A percentile compares a stretch with the other conserved stretches of the same genome.
phyloP scores from a whole-genome alignment of 1,284 basidiomycete species.

The Clitocybe nebularis region DNA sequence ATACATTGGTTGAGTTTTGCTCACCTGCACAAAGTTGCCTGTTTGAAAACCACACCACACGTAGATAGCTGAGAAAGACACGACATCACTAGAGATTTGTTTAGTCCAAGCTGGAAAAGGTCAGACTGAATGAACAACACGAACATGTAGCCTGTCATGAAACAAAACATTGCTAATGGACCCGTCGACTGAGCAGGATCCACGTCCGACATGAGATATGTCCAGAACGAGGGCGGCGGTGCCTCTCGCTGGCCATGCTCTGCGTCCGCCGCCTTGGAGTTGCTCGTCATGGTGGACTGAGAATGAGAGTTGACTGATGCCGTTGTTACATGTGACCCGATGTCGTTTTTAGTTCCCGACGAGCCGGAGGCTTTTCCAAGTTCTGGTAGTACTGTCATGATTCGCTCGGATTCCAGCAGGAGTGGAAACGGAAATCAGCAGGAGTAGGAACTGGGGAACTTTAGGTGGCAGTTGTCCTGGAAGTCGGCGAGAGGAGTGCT shows the following conservation, averaged over 20 bases:
- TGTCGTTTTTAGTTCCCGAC: too few species aligned
- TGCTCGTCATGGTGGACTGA: conserved; percentile 10
- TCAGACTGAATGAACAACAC: conserved; percentile 21
- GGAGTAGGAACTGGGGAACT: too few species aligned
- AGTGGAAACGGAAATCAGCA: too few species aligned
- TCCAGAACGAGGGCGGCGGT: conserved; percentile 24
- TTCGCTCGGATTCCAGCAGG: too few species aligned
- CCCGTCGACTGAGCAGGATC: conserved; percentile 55
- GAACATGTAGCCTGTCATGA: conserved; percentile 83
- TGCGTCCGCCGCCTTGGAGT: conserved; percentile 9
- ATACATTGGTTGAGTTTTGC: conserved; percentile 11
- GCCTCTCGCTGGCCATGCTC: conserved; percentile 11
- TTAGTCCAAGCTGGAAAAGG: not conserved
- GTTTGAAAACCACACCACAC: conserved; percentile 90
- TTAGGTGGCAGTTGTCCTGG: too few species aligned
- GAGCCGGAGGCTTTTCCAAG: too few species aligned
- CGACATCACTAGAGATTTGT: conserved; percentile 46
- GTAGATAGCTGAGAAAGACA: conserved; percentile 78
- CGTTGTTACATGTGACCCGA: too few species aligned
- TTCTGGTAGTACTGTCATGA: too few species aligned
- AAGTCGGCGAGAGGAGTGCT: too few species aligned
- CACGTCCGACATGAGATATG: conserved; percentile 45
- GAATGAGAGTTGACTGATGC: too few species aligned
- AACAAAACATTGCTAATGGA: conserved; percentile 73
- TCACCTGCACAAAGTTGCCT: conserved; percentile 65